Percentiles rank a stretch among this genome's conserved stretches.
phyloP scores from a whole-genome alignment of 2,329 filamentous ascomycete genomes.

The Colletotrichum sp. region DNA sequence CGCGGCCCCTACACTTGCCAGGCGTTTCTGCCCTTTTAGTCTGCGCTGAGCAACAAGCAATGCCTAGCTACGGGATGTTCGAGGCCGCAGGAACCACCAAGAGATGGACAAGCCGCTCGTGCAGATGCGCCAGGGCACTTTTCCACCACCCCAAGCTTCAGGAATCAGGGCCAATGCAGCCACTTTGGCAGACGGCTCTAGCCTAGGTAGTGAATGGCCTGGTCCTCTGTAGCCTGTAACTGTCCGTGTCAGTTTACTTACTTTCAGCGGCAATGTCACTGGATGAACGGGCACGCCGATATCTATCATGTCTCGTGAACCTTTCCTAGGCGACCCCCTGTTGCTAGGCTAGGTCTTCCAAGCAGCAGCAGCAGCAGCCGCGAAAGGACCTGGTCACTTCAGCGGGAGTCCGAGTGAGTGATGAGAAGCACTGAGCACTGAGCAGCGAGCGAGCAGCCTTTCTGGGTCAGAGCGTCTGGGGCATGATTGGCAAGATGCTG shows the following conservation, averaged over 20 bases:
- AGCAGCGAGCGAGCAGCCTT: background rate
- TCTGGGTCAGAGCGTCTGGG: background rate
- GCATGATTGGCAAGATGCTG: conserved; percentile 8
- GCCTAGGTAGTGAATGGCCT: background rate
- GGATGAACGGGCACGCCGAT: conserved; percentile 6
- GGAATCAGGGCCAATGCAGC: background rate
- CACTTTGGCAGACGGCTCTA: background rate
- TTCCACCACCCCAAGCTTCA: background rate
- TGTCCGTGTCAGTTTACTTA: background rate
- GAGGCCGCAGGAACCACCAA: conserved; percentile 1
- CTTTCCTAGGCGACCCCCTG: background rate
- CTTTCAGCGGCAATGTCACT: background rate
- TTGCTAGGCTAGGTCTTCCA: background rate
- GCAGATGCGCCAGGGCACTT: background rate
- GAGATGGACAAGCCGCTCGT: conserved; percentile 1
- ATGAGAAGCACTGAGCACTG: background rate
- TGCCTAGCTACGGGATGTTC: background rate
- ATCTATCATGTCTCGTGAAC: background rate
- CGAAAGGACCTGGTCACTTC: background rate
- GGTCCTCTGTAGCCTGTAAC: background rate
- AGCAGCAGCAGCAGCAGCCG: background rate
- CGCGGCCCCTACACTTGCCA: background rate
- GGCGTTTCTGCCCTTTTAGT: background rate
- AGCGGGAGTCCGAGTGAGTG: background rate
- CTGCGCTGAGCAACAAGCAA: background rate